These are phyloP conservation scores for Delonix regia DNA, from an alignment of 306 rosid genomes.

Conservation along the genomic window DNA sequence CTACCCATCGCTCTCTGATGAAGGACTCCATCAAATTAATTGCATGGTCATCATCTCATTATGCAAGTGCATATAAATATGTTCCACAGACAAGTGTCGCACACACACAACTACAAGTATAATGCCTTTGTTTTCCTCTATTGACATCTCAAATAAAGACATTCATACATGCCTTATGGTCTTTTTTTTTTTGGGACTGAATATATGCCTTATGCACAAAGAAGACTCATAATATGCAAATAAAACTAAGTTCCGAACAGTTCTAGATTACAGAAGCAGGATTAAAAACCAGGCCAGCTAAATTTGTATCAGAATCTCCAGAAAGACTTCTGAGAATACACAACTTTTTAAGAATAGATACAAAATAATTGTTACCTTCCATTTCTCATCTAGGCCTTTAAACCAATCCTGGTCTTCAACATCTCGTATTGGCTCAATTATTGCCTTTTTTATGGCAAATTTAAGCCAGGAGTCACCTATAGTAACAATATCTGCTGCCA, in stretches of 20 bases:
- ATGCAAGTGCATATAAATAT: slow-evolving; percentile 12
- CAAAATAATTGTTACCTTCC: slow-evolving; percentile 81
- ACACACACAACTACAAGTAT: not conserved
- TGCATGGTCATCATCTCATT: slow-evolving; percentile 6
- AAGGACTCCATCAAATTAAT: not conserved
- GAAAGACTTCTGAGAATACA: not conserved
- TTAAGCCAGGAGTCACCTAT: slow-evolving; percentile 94
- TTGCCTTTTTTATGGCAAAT: slow-evolving; percentile 61
- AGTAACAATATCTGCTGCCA: slow-evolving; percentile 80
- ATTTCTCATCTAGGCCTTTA: slow-evolving; percentile 66
- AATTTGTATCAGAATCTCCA: not conserved
- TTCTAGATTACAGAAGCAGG: not conserved
- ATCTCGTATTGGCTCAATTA: slow-evolving; percentile 73
- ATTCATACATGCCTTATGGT: slow-evolving; percentile 1
- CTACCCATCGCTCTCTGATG: not conserved
- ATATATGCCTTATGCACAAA: slow-evolving; percentile 7
- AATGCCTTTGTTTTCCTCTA: not conserved
- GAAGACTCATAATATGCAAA: slow-evolving; percentile 21
- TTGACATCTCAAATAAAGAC: slow-evolving; percentile 11
- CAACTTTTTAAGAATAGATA: slow-evolving; percentile 16
- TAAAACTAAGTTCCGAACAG: not conserved
- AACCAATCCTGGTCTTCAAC: slow-evolving; percentile 92
- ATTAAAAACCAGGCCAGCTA: not conserved
- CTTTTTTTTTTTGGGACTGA: no score
- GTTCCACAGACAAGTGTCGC: not conserved